Conservation (phyloP, 2,329 filamentous ascomycete genomes). For the Colletotrichum neosansevieriae region DNA sequence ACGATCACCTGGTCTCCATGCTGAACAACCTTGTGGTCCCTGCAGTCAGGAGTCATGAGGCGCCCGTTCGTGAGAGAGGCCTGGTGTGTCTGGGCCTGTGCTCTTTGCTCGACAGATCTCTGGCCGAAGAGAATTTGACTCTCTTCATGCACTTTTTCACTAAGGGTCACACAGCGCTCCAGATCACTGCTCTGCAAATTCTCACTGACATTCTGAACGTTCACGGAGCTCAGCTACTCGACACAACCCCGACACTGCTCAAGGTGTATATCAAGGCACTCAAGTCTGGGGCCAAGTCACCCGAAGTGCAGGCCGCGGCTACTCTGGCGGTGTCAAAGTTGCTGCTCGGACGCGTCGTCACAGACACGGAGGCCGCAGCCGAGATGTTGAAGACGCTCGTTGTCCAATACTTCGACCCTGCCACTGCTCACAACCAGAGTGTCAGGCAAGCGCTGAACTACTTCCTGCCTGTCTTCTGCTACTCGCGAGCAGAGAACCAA, state of each 20-base stretch:
- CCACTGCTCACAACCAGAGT: slow-evolving; percentile 82
- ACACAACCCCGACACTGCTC: slow-evolving; percentile 75
- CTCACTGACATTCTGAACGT: slow-evolving; percentile 93
- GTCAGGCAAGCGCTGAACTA: slow-evolving; percentile 91
- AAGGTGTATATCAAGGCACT: slow-evolving; percentile 90
- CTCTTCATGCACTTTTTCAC: slow-evolving; percentile 96
- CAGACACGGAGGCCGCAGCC: slow-evolving; percentile 73
- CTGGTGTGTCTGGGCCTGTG: slow-evolving; percentile 91
- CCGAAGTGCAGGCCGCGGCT: slow-evolving; percentile 83
- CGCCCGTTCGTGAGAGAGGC: slow-evolving; percentile 90
- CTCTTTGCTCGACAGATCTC: slow-evolving; percentile 88
- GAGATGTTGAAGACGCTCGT: slow-evolving; percentile 88
- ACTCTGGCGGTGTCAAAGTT: slow-evolving; percentile 88
- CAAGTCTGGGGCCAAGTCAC: slow-evolving; percentile 75
- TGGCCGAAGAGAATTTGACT: slow-evolving; percentile 91
- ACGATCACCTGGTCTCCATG: slow-evolving; percentile 95
- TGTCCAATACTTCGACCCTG: slow-evolving; percentile 89
- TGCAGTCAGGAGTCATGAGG: slow-evolving; percentile 92
- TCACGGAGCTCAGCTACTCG: slow-evolving; percentile 83
- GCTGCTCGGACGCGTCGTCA: slow-evolving; percentile 83
- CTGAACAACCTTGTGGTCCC: slow-evolving; percentile 97
- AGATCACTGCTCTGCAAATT: slow-evolving; percentile 91
- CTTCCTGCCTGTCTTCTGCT: slow-evolving; percentile 95
- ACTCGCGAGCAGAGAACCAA: slow-evolving; percentile 85
- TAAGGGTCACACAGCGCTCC: slow-evolving; percentile 90